Conservation (phyloP, 208 protist genomes). For the Tritrichomonas foetus region DNA sequence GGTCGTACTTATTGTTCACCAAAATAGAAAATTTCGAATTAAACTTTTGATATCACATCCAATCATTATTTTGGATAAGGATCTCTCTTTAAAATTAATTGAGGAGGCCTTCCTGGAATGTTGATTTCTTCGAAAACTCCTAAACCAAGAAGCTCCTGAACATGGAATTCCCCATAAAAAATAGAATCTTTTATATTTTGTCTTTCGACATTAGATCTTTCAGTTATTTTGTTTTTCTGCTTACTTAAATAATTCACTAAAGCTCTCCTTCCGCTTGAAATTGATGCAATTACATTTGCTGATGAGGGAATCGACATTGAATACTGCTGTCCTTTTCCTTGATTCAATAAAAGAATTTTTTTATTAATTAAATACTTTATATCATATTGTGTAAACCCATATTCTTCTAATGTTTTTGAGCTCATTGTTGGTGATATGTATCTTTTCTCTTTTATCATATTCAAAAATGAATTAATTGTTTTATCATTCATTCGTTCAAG, state of each 20-base stretch:
- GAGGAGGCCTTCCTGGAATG: not conserved
- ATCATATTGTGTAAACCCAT: not conserved
- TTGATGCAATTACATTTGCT: not conserved
- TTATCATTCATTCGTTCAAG: not conserved
- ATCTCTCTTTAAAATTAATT: not conserved
- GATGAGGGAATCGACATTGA: not conserved
- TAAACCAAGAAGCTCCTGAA: not conserved
- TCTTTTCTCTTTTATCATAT: not conserved
- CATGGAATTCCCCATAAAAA: not conserved
- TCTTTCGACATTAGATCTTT: not conserved
- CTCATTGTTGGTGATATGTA: not conserved
- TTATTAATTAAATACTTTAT: not conserved
- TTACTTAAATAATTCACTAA: not conserved
- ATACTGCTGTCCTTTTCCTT: not conserved
- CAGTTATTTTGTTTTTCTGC: not conserved
- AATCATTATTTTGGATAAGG: too few species aligned
- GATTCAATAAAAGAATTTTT: not conserved
- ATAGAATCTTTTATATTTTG: not conserved
- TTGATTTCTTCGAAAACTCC: not conserved
- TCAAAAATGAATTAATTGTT: not conserved
- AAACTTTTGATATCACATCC: too few species aligned
- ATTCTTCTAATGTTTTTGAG: not conserved
- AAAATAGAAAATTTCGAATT: too few species aligned
- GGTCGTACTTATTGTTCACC: too few species aligned
- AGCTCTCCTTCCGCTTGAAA: not conserved